A percentile compares a stretch with the other conserved stretches of the same genome.
Conservation (phyloP, 345 rosid species). For the Syzygium oleosum region DNA sequence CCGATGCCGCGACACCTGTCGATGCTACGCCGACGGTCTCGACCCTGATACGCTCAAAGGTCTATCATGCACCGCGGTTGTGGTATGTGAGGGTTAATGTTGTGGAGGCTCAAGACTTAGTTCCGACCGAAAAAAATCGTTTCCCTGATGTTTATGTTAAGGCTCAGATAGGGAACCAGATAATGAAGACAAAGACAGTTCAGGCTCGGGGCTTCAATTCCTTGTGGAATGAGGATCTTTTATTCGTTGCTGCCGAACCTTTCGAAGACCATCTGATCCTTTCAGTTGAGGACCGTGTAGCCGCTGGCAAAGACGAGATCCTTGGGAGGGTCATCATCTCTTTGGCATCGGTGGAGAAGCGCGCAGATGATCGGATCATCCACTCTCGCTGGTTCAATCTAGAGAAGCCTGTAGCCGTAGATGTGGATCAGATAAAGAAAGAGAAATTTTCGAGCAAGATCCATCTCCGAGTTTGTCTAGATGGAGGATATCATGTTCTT, state of each 20-base stretch:
- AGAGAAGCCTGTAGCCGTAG: conserved; percentile 71
- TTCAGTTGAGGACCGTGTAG: conserved; percentile 77
- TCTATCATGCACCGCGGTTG: conserved; percentile 81
- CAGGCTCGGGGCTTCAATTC: conserved; percentile 73
- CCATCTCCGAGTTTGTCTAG: conserved; percentile 85
- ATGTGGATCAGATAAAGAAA: conserved; percentile 71
- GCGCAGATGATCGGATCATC: conserved; percentile 70
- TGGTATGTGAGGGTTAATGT: conserved; percentile 94
- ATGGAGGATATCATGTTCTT: conserved; percentile 95
- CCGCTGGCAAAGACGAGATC: conserved; percentile 82
- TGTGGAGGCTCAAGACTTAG: conserved; percentile 88
- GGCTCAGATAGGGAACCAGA: conserved; percentile 72
- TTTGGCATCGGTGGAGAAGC: conserved; percentile 57
- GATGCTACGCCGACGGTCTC: conserved; percentile 49
- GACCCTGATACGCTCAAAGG: conserved; percentile 74
- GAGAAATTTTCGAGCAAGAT: conserved; percentile 86
- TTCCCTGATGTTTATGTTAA: conserved; percentile 88
- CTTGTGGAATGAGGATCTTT: conserved; percentile 92
- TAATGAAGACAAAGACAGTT: conserved; percentile 64
- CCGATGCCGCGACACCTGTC: conserved; percentile 82
- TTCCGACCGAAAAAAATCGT: conserved; percentile 60
- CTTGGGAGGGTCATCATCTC: conserved; percentile 63
- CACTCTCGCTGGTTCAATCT: conserved; percentile 82
- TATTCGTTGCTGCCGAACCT: conserved; percentile 89
- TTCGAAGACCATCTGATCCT: conserved; percentile 81